Conservation (phyloP, 768 basidiomycete genomes). For the Kwoniella sp. region DNA sequence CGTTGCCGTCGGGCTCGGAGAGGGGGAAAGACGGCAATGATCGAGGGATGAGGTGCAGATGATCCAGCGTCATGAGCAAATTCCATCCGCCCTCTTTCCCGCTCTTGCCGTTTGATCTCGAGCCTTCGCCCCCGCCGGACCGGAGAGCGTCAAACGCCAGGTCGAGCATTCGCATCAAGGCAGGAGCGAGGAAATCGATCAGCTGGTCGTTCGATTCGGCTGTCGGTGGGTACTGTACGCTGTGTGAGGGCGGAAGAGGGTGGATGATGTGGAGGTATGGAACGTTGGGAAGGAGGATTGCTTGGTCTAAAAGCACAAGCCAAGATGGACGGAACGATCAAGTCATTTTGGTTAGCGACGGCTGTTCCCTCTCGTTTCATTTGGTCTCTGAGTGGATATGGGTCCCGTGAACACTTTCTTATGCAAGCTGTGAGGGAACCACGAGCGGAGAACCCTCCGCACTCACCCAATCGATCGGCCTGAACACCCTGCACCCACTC, state of each 20-base stretch:
- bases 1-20: not conserved
- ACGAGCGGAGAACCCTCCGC: not conserved
- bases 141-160: slow-evolving; percentile 48
- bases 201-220: slow-evolving; percentile 34
- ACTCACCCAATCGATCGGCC: slow-evolving; percentile 65
- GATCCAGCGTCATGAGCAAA: slow-evolving; percentile 60
- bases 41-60: slow-evolving; percentile 84
- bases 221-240: slow-evolving; percentile 39
- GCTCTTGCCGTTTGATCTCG: not conserved
- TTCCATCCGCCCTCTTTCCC: slow-evolving; percentile 52
- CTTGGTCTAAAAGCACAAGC: slow-evolving; percentile 10
- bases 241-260: slow-evolving; percentile 35
- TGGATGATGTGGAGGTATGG: slow-evolving; percentile 64
- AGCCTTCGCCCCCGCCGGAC: slow-evolving; percentile 22
- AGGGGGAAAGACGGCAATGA: slow-evolving; percentile 53
- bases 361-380: not conserved
- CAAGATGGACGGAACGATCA: too few relatives aligned
- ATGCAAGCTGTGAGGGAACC: too few relatives aligned
- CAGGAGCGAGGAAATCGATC: slow-evolving; percentile 45
- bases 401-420: too few relatives aligned
- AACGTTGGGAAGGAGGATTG: slow-evolving; percentile 60
- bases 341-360: not conserved
- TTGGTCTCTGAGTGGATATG: not conserved
- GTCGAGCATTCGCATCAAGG: slow-evolving; percentile 50
- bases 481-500: slow-evolving; percentile 64